Evolutionary conservation across 441 rosid genomes (phyloP).

Genomic region (Populus hybrid): DNA sequence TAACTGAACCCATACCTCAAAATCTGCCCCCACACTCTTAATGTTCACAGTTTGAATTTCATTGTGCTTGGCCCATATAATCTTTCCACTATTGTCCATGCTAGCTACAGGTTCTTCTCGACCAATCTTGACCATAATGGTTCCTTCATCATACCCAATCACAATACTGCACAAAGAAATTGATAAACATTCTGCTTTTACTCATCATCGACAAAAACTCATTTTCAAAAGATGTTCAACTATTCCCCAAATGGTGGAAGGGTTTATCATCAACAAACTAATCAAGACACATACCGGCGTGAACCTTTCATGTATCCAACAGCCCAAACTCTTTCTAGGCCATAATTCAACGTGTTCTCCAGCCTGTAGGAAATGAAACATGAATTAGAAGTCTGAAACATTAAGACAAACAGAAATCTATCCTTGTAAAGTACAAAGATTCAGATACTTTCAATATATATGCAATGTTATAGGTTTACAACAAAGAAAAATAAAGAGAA

Average conservation of each 20-base stretch:
- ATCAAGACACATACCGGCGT: slow-evolving; percentile 51
- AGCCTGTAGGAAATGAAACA: slow-evolving; percentile 49
- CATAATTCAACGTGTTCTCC: slow-evolving; percentile 81
- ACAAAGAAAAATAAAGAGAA: neutral
- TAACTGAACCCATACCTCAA: slow-evolving; percentile 52
- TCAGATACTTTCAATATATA: neutral
- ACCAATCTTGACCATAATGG: slow-evolving; percentile 96
- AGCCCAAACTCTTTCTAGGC: slow-evolving; percentile 92
- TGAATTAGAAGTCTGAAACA: neutral
- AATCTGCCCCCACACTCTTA: slow-evolving; percentile 92
- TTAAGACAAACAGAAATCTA: neutral
- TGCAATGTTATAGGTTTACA: neutral
- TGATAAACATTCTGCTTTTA: slow-evolving; percentile 10
- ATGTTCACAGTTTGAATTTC: slow-evolving; percentile 98
- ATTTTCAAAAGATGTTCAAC: neutral
- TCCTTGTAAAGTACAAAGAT: neutral
- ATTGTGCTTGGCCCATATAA: slow-evolving; percentile 99
- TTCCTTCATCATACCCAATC: slow-evolving; percentile 98
- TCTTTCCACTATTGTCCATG: slow-evolving; percentile 98
- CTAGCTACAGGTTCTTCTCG: slow-evolving; percentile 98
- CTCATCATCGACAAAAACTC: slow-evolving; percentile 5
- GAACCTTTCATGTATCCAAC: slow-evolving; percentile 71
- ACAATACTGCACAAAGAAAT: slow-evolving; percentile 55
- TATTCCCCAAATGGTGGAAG: neutral
- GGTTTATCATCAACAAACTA: neutral